Percentiles rank a stretch among this genome's conserved stretches.
Evolutionary conservation across 225 moss, liverwort and hornwort genomes (phyloP).

Genomic region (Takakia lepidozioides): DNA sequence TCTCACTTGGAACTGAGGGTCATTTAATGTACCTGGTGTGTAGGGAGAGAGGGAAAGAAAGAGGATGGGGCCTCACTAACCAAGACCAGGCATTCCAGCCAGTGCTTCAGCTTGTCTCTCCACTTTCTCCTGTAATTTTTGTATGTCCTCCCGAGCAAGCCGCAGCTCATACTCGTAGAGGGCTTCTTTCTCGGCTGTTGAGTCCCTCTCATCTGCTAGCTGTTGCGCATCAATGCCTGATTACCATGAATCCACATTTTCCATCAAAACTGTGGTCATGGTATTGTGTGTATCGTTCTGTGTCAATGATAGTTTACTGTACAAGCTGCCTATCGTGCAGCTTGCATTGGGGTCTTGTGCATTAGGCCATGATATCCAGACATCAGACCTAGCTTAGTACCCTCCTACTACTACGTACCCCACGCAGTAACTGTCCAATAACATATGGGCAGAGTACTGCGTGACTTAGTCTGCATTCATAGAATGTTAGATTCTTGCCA

Average conservation of each 20-base stretch:
- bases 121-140: constrained; percentile 77
- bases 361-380: no score
- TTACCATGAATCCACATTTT: background rate
- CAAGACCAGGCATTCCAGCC: constrained; percentile 20
- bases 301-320: no score
- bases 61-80: constrained; percentile 12
- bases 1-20: no score
- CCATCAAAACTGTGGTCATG: background rate
- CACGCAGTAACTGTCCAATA: no score
- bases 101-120: constrained; percentile 50
- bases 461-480: no score
- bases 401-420: no score
- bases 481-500: no score
- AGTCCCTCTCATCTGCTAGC: constrained; percentile 71
- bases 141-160: constrained; percentile 87
- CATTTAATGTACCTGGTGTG: no score
- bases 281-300: background rate
- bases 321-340: no score
- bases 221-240: constrained; percentile 83
- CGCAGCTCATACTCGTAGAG: constrained; percentile 88
- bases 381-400: no score
- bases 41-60: background rate
- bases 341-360: no score
- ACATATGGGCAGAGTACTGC: no score
- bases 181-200: constrained; percentile 73